Evolutionary conservation across 768 basidiomycete genomes (phyloP).

Genomic region (Lentinula sp.): DNA sequence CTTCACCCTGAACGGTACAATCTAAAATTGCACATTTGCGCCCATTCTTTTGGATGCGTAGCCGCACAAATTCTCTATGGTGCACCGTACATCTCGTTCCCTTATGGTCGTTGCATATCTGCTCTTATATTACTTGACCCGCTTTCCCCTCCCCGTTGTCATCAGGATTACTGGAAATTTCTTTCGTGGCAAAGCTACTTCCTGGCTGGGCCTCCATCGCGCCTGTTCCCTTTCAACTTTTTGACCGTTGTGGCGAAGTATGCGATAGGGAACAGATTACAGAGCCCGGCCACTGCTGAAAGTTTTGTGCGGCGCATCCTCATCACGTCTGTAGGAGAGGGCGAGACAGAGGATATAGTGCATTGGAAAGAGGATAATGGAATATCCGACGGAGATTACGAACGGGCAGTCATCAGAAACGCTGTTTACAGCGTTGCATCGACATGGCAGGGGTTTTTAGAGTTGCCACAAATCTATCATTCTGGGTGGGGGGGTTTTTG

Average conservation of each 20-base stretch:
- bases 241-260: slow-evolving; percentile 25
- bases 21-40: slow-evolving; percentile 44
- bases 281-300: slow-evolving; percentile 33
- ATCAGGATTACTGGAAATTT: slow-evolving; percentile 36
- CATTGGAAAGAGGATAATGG: slow-evolving; percentile 36
- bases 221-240: slow-evolving; percentile 34
- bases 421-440: slow-evolving; percentile 40
- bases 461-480: slow-evolving; percentile 33
- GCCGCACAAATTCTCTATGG: slow-evolving; percentile 54
- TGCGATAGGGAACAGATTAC: slow-evolving; percentile 27
- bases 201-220: slow-evolving; percentile 36
- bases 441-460: slow-evolving; percentile 49
- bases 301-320: slow-evolving; percentile 33
- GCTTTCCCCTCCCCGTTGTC: slow-evolving; percentile 38
- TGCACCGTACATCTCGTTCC: slow-evolving; percentile 43
- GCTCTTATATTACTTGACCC: slow-evolving; percentile 44
- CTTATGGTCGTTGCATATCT: slow-evolving; percentile 37
- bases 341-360: slow-evolving; percentile 23
- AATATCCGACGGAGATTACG: slow-evolving; percentile 35
- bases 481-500: slow-evolving; percentile 45
- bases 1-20: slow-evolving; percentile 36
- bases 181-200: slow-evolving; percentile 46
- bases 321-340: slow-evolving; percentile 29
- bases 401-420: slow-evolving; percentile 33
- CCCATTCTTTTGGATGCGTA: slow-evolving; percentile 49